phyloP scores from a whole-genome alignment of 1,139 yeast genomes.

The Debaryomyces coudertii region DNA sequence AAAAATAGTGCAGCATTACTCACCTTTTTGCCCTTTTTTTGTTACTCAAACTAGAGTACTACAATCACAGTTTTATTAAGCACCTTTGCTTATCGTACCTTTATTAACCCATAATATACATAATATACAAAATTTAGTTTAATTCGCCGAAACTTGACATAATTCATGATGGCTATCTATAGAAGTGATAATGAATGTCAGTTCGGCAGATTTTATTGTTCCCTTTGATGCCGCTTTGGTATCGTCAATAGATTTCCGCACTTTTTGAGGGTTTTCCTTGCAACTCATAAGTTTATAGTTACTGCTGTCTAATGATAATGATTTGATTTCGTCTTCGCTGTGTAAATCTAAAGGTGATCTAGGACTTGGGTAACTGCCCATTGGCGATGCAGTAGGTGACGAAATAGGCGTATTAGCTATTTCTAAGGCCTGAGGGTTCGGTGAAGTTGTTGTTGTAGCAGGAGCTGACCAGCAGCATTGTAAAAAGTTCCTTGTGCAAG shows the following conservation, averaged over 20 bases:
- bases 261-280: background rate
- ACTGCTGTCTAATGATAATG: background rate
- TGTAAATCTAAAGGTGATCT: slow-evolving; percentile 3
- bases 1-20: slow-evolving; percentile 8
- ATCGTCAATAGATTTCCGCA: background rate
- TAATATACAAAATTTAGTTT: slow-evolving; percentile 6
- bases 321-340: slow-evolving; percentile 8
- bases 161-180: slow-evolving; percentile 29
- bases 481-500: slow-evolving; percentile 49
- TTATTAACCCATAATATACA: slow-evolving; percentile 7
- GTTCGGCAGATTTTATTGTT: background rate
- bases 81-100: slow-evolving; percentile 1
- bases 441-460: slow-evolving; percentile 17
- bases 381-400: slow-evolving; percentile 2
- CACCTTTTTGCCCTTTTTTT: background rate
- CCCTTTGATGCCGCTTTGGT: background rate
- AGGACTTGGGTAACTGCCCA: slow-evolving; percentile 25
- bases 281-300: slow-evolving; percentile 3
- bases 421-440: background rate
- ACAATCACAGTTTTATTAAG: background rate
- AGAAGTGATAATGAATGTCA: slow-evolving; percentile 32
- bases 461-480: slow-evolving; percentile 48
- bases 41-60: background rate
- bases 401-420: slow-evolving; percentile 5
- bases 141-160: slow-evolving; percentile 23